Conservation (phyloP, 169 alveolate species). For the Miamiensis avidus region DNA sequence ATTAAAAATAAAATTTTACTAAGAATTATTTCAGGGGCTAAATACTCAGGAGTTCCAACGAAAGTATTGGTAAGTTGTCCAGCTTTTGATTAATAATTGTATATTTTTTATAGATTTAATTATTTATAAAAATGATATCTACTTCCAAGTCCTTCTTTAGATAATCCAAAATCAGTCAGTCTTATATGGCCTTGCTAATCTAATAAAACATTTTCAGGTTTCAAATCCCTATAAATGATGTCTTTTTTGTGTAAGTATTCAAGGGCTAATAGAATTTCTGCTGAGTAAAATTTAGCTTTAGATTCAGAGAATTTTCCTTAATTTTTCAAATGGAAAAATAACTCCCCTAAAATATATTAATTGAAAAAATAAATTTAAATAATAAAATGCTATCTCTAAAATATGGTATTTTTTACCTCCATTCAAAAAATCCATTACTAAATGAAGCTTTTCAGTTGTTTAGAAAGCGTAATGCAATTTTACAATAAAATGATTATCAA, state of each 20-base stretch:
- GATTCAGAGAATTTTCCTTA: constrained; percentile 33
- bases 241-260: constrained; percentile 36
- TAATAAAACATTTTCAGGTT: constrained; percentile 53
- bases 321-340: constrained; percentile 57
- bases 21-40: constrained; percentile 78
- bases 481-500: constrained; percentile 69
- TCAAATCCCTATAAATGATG: constrained; percentile 55
- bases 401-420: constrained; percentile 83
- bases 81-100: not conserved
- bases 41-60: constrained; percentile 80
- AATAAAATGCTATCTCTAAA: constrained; percentile 58
- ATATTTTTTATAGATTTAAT: not conserved
- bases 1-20: constrained; percentile 31
- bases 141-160: constrained; percentile 35
- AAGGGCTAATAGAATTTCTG: constrained; percentile 47
- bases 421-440: constrained; percentile 77
- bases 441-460: constrained; percentile 66
- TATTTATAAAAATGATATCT: not conserved
- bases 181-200: constrained; percentile 47
- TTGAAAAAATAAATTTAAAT: constrained; percentile 65
- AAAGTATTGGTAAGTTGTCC: constrained; percentile 70
- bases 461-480: constrained; percentile 80
- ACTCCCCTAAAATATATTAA: constrained; percentile 71
- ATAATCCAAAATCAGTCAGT: constrained; percentile 54
- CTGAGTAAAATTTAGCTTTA: constrained; percentile 47